Base-by-base conservation (phyloP, 179 eudicot genomes). In the Nepenthes alata region DNA sequence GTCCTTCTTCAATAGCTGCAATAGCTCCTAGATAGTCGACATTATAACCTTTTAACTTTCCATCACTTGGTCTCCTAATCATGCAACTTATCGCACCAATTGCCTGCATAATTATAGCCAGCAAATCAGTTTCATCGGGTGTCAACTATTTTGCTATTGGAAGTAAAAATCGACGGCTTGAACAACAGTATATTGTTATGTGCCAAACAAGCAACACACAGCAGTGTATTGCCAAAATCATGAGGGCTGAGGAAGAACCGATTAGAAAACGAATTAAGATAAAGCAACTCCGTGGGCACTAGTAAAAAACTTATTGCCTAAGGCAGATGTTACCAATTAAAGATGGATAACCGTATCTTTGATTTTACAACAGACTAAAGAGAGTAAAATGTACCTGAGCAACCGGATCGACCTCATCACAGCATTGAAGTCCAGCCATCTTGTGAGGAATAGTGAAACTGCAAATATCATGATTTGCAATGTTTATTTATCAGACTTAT, bases 381-480 rank as follows among this genome's bases (percentile, higher is more conserved):
- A 41, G 45, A 3, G 15, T 50, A n/a, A 11, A 15, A 38, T 37
- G 49, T 53, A 81, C 86, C 86, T 78, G 67, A 71, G 86, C 86
- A 66, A 81, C 73, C 50, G 86, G 86, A 72, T 81, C 76, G 15
- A 81, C 81, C 67, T 76, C 86, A 62, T 81, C 86, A 50, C 86
- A 81, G 35, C 73, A 79, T 58, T 56, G 63, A 13, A 60, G 70
- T 41, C 69, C 75, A 66, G 77, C 81, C 68, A 73, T 77, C 83
- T 81, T 81, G 86, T 81, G 80, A 61, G 86, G 86, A 61, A 81
- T 66, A 57, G 83, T 82, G 65, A 76, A 78, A 65, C 86, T 81
- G 47, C 58, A 70, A 47, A n/a, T 13, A 9, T 13, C 38, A 37
- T 47, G 37, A 36, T 25, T n/a, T 12, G 37, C 1, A 53, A 37